Evolutionary conservation across 176 grass and related monocot species (phyloP).

Genomic region (Cocos nucifera): DNA sequence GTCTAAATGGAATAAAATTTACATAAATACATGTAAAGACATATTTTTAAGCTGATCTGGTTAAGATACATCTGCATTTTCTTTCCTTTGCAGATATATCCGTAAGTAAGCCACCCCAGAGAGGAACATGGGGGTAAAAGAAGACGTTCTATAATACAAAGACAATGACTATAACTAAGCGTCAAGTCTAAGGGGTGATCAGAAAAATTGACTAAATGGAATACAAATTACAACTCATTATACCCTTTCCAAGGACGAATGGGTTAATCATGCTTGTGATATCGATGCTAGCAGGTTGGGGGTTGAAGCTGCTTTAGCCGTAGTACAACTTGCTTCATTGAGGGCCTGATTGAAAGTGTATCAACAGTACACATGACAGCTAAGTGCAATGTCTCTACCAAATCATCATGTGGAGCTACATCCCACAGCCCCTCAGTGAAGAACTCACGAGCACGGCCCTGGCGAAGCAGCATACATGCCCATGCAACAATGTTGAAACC

Average conservation of each 20-base stretch:
- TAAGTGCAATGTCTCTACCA: slow-evolving; percentile 84
- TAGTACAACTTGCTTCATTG: slow-evolving; percentile 88
- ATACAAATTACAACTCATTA: background rate
- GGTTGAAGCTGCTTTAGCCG: slow-evolving; percentile 92
- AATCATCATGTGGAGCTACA: slow-evolving; percentile 69
- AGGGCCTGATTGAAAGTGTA: slow-evolving; percentile 64
- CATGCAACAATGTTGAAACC: slow-evolving; percentile 98
- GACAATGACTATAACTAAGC: slow-evolving; percentile 45
- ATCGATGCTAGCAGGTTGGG: slow-evolving; percentile 39
- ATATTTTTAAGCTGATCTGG: no score
- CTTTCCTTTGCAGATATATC: slow-evolving; percentile 57
- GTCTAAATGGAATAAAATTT: no score
- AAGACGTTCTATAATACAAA: slow-evolving; percentile 42
- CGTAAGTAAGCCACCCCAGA: slow-evolving; percentile 40
- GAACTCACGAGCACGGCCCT: slow-evolving; percentile 75
- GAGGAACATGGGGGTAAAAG: slow-evolving; percentile 11
- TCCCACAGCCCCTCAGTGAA: slow-evolving; percentile 88
- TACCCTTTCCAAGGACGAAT: slow-evolving; percentile 24
- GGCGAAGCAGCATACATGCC: slow-evolving; percentile 81
- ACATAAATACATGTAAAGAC: no score
- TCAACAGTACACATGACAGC: slow-evolving; percentile 86
- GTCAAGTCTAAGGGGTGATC: slow-evolving; percentile 45
- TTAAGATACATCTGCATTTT: slow-evolving; percentile 1
- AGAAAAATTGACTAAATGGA: slow-evolving; percentile 30
- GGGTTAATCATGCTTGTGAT: slow-evolving; percentile 24